Conservation (phyloP, 352 stramenopile genomes). For the Pythium volutum region DNA sequence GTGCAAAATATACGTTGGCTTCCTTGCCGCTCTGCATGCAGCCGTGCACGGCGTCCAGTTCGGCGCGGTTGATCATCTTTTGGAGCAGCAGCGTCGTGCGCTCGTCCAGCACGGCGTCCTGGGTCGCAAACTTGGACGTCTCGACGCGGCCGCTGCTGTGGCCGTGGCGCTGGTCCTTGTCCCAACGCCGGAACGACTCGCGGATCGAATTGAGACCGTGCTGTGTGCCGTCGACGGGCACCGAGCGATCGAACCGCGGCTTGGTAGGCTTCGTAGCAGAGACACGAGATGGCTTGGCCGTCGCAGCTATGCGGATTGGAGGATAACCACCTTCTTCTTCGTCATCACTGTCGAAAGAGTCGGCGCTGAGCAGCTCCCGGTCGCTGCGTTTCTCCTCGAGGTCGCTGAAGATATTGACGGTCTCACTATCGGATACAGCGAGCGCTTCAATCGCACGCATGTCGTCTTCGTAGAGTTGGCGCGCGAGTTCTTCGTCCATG, state of each 20-base stretch:
- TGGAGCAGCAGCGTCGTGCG: slow-evolving; percentile 44
- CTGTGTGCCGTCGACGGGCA: slow-evolving; percentile 24
- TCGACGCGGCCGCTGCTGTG: slow-evolving; percentile 44
- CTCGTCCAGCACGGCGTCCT: slow-evolving; percentile 74
- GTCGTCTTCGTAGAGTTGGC: slow-evolving; percentile 63
- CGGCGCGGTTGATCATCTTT: slow-evolving; percentile 35
- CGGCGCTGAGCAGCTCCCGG: slow-evolving; percentile 38
- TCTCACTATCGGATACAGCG: slow-evolving; percentile 33
- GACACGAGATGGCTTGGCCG: neutral
- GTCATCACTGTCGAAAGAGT: slow-evolving; percentile 23
- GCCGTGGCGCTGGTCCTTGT: slow-evolving; percentile 65
- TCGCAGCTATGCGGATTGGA: neutral
- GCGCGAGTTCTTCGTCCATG: slow-evolving; percentile 68
- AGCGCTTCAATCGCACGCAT: slow-evolving; percentile 35
- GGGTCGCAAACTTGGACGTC: slow-evolving; percentile 48
- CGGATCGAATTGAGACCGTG: slow-evolving; percentile 57
- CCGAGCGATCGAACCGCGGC: slow-evolving; percentile 30
- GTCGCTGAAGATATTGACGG: slow-evolving; percentile 22
- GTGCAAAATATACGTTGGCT: slow-evolving; percentile 73
- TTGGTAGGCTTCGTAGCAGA: slow-evolving; percentile 2
- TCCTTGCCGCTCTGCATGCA: slow-evolving; percentile 83
- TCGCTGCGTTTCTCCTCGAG: slow-evolving; percentile 29
- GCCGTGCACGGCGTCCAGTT: slow-evolving; percentile 69
- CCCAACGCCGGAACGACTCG: slow-evolving; percentile 46
- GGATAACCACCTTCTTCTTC: slow-evolving; percentile 3